These are phyloP conservation scores for Luffa aegyptiaca DNA, from an alignment of 306 rosid genomes.

Conservation along the genomic window DNA sequence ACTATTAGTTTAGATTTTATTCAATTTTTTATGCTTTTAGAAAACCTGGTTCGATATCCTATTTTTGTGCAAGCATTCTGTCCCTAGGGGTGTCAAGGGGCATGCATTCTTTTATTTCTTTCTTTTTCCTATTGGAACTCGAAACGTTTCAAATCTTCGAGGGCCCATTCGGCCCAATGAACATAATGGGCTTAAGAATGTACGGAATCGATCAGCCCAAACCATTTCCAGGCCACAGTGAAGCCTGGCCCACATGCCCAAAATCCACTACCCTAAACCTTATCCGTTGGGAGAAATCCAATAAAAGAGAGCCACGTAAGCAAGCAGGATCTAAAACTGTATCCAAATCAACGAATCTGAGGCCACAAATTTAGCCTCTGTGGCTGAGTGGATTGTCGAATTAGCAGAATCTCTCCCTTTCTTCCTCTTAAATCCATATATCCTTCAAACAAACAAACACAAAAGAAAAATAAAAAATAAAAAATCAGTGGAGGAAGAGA, in stretches of 20 bases:
- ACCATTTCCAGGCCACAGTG: not conserved
- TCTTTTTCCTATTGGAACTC: too few relatives aligned
- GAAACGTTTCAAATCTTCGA: not conserved
- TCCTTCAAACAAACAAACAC: not conserved
- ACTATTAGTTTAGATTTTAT: too few relatives aligned
- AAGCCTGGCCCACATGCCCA: not conserved
- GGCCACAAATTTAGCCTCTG: constrained; percentile 44
- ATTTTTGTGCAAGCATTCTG: too few relatives aligned
- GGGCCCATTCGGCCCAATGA: not conserved
- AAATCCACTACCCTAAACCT: constrained; percentile 26
- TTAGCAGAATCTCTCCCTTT: constrained; percentile 5
- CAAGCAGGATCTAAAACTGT: constrained; percentile 31
- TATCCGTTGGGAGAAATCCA: constrained; percentile 43
- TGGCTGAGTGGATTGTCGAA: constrained; percentile 33
- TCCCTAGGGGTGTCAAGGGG: too few relatives aligned
- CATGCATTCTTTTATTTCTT: too few relatives aligned
- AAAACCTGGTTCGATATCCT: too few relatives aligned
- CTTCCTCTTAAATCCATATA: constrained; percentile 6
- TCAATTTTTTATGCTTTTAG: too few relatives aligned
- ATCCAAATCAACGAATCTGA: constrained; percentile 43
- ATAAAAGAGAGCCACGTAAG: constrained; percentile 54
- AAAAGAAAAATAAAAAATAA: not conserved
- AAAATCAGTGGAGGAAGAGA: not conserved
- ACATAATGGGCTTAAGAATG: not conserved
- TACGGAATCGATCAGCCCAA: not conserved